Evolutionary conservation across 2,329 filamentous ascomycete species (phyloP).

Genomic region (Ophiostoma quercus): DNA sequence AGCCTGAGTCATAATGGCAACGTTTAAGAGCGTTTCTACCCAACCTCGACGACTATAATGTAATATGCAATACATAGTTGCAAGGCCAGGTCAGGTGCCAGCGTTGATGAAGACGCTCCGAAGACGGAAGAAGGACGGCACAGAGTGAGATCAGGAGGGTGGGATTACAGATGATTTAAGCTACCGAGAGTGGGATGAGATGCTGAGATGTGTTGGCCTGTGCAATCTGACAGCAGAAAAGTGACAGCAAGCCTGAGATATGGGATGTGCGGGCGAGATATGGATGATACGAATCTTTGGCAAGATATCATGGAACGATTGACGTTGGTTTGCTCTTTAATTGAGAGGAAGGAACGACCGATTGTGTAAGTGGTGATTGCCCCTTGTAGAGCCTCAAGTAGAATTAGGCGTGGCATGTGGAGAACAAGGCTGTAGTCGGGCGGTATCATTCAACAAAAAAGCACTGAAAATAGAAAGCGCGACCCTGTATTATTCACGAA

Average conservation of each 20-base stretch:
- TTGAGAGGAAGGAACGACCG: too few species aligned
- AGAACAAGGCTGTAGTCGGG: neutral
- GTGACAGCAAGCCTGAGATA: neutral
- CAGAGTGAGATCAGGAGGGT: neutral
- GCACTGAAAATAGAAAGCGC: neutral
- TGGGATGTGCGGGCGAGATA: neutral
- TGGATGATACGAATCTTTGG: neutral
- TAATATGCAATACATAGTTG: neutral
- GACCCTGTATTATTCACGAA: neutral
- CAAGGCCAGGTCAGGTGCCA: neutral
- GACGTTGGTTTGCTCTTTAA: neutral
- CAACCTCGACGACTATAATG: neutral
- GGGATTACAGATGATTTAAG: neutral
- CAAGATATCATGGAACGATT: neutral
- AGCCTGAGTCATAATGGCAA: neutral
- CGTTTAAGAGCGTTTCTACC: neutral
- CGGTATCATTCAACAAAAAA: neutral
- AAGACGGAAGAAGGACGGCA: neutral
- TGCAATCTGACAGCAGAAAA: neutral
- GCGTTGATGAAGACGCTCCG: neutral
- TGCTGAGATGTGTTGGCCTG: neutral
- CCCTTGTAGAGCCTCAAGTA: neutral
- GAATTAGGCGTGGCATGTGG: neutral
- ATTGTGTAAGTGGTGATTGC: neutral
- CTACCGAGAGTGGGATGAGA: neutral